Base-by-base conservation (phyloP, 306 rosid species). In the Phaseolus lunatus region DNA sequence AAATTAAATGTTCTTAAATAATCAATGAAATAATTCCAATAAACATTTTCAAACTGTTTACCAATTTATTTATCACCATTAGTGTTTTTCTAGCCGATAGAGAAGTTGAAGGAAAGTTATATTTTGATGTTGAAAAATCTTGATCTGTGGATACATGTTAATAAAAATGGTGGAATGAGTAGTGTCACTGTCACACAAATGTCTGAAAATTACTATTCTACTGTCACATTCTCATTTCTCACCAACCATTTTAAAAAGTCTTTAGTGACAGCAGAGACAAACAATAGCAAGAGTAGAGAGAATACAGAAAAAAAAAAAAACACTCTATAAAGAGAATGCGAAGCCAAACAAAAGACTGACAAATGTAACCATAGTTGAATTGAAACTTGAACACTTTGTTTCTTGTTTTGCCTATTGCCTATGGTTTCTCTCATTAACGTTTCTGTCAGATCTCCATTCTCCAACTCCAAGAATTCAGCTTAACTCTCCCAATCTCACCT, bases 381-480 rank as follows among this genome's bases (percentile, higher is more conserved):
- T 18, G 9, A 23, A n/a, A 61, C 13, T 16, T 16, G 3, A 39
- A 19, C 76, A 10, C 50, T 20, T 58, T 57, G 13, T 59, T 58
- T 41, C 82, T 67, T 80, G 48, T 23, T 67, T 58, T 35, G 73
- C 39, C 54, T 23, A 22, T 76, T 31, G 64, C 39, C 63, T 19
- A 47, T 33, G 64, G 72, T 48, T 31, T 47, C 29, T 57, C 15
- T 11, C 3, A 3, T 6, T 35, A 48, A 48, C 74, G 54, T 82
- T 80, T 72, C 7, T 82, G 82, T 83, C 78, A 78, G 86, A 81
- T 76, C 77, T 68, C 58, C 39, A 67, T 75, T 67, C 48, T 75
- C 78, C 1, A 68, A 48, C 8, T 19, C 72, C 81, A 68, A 37
- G 29, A 69, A 44, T 54, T 47, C 15, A 22, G 20, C 64, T 62